Percentiles rank a stretch among this genome's conserved stretches.
Evolutionary conservation across 305 asterid species (phyloP).

Genomic region (Petunia hybrid): DNA sequence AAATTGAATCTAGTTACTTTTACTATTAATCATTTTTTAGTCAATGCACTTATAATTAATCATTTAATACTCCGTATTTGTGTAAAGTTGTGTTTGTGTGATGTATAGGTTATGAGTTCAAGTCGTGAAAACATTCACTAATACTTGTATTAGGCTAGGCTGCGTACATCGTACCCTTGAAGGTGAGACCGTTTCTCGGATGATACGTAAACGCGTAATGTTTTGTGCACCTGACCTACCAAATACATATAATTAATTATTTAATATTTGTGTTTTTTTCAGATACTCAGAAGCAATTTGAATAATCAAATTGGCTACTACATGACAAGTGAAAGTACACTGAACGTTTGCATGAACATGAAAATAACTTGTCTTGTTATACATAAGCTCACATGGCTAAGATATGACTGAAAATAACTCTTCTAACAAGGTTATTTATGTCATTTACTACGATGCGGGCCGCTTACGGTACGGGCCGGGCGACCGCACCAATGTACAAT

Average conservation of each 20-base stretch:
- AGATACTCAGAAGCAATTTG: not conserved
- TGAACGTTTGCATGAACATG: conserved; percentile 33
- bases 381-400: not conserved
- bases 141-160: no score
- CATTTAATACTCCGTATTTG: no score
- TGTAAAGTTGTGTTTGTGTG: no score
- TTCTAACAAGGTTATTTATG: not conserved
- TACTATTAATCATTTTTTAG: not conserved
- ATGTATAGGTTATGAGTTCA: no score
- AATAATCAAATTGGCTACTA: not conserved
- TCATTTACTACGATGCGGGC: conserved; percentile 31
- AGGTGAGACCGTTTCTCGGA: no score
- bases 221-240: no score
- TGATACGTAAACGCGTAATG: no score
- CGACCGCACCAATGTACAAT: conserved; percentile 36
- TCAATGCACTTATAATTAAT: no score
- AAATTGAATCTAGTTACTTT: not conserved
- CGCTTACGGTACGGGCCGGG: conserved; percentile 43
- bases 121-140: no score
- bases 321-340: conserved; percentile 30
- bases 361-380: conserved; percentile 2
- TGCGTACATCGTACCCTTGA: no score
- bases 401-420: not conserved
- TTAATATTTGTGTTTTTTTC: no score
- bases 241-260: no score